These are phyloP conservation scores for Talaromyces wortmannii DNA, from an alignment of 495 filamentous ascomycete genomes.

Conservation along the genomic window DNA sequence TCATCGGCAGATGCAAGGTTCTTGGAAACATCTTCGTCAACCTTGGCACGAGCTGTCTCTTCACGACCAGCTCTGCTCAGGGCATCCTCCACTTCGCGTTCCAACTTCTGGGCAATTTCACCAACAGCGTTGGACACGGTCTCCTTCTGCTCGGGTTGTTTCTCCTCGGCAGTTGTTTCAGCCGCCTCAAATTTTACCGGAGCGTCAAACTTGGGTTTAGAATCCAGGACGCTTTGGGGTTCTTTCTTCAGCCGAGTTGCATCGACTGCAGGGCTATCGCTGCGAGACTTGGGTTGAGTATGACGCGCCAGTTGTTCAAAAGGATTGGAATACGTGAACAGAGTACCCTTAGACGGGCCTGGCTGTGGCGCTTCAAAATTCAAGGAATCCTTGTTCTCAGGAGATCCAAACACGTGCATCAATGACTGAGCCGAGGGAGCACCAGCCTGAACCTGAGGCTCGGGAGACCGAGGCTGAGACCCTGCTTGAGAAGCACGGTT, in stretches of 20 bases:
- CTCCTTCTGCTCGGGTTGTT: slow-evolving; percentile 39
- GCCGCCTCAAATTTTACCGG: neutral
- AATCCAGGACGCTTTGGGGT: neutral
- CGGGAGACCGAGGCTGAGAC: slow-evolving; percentile 4
- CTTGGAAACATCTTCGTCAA: slow-evolving; percentile 24
- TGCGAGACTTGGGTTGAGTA: slow-evolving; percentile 32
- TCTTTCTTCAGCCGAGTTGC: slow-evolving; percentile 11
- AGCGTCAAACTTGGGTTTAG: neutral
- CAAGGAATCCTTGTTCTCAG: slow-evolving; percentile 13
- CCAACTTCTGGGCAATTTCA: slow-evolving; percentile 59
- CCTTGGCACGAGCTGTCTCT: slow-evolving; percentile 14
- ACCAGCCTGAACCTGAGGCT: neutral
- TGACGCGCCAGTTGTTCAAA: slow-evolving; percentile 65
- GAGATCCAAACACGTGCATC: slow-evolving; percentile 30
- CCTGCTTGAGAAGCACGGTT: slow-evolving; percentile 2
- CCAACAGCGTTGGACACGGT: slow-evolving; percentile 67
- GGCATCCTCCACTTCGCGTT: slow-evolving; percentile 62
- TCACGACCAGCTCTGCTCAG: slow-evolving; percentile 43
- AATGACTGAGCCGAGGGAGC: slow-evolving; percentile 17
- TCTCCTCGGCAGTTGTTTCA: neutral
- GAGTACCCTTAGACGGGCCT: slow-evolving; percentile 28
- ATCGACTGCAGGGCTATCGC: slow-evolving; percentile 28
- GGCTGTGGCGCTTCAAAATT: slow-evolving; percentile 17
- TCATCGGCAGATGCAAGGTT: slow-evolving; percentile 26
- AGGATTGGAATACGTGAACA: slow-evolving; percentile 75